Conservation (phyloP, 306 rosid genomes). For the Castanea sativa region DNA sequence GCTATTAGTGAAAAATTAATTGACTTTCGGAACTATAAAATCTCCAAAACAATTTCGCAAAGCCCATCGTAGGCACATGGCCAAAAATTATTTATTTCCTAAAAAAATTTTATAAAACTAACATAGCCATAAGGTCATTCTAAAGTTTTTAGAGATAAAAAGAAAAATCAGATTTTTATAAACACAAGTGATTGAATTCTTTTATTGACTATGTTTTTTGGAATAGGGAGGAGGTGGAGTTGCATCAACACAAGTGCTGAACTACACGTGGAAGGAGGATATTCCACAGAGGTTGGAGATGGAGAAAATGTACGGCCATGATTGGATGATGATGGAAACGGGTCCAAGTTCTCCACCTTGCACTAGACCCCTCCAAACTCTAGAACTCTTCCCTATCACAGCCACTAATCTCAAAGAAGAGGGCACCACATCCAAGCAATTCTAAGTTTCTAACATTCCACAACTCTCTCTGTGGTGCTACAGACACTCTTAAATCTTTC, state of each 20-base stretch:
- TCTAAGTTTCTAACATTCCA: not conserved
- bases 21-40: no score
- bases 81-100: no score
- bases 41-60: no score
- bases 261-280: constrained; percentile 33
- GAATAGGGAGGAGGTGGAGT: constrained; percentile 43
- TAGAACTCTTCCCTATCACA: constrained; percentile 79
- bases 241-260: constrained; percentile 32
- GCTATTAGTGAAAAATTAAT: no score
- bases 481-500: not conserved
- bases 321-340: constrained; percentile 44
- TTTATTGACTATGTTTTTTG: not conserved
- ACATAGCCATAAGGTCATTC: no score
- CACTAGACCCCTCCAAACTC: constrained; percentile 63
- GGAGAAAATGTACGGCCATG: constrained; percentile 46
- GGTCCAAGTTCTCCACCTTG: constrained; percentile 31
- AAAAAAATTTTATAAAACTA: no score
- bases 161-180: no score
- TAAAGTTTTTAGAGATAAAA: no score
- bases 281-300: constrained; percentile 27
- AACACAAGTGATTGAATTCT: not conserved
- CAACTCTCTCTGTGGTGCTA: not conserved
- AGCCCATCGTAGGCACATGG: no score
- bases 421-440: constrained; percentile 22
- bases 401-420: constrained; percentile 56